Base-by-base conservation (phyloP, 345 rosid genomes). In the Chamaenerion angustifolium region DNA sequence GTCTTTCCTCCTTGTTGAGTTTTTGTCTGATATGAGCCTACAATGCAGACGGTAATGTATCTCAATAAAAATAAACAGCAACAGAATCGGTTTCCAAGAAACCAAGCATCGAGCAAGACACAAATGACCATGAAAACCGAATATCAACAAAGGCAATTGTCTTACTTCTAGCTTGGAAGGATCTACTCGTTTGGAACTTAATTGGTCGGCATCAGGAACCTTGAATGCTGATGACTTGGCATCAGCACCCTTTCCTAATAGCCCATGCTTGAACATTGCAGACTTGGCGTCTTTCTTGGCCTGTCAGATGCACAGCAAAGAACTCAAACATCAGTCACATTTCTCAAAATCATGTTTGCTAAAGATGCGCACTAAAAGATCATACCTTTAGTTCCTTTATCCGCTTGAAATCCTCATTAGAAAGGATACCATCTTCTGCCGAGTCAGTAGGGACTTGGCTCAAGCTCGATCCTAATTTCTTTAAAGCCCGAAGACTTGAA, bases 131-230 rank as follows among this genome's bases (percentile, higher is more conserved):
- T 23, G 27, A 23, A 23, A 23, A 23, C 27, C 27, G 8, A 31
- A 31, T 8, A 31, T 31, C 37, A 31, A 31, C 37, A 31, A 31
- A 31, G 5, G 4, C 37, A 31, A 7, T 31, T 31, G 37, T 31
- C 88, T 72, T 83, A 85, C 98, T 69, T 86, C 98, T 69, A 92
- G 90, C 60, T 66, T 73, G 42, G 85, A 60, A 52, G 96, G 96
- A 72, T 92, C 87, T 58, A 87, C 76, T n/a, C 83, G 87, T 73
- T 80, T 92, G 49, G 56, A 42, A 54, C 82, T 78, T 52, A 89
- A 67, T 68, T 81, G 86, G 59, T 84, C 96, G 55, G 87, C 67
- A 65, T 67, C 70, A 13, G 85, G 85, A 66, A 81, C 59, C 73
- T 84, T 92, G 57, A 83, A 50, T 17, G 56, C 46, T 35, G 54